Evolutionary conservation across 2,329 filamentous ascomycete species (phyloP).

Genomic region (Aureobasidium melanogenum): DNA sequence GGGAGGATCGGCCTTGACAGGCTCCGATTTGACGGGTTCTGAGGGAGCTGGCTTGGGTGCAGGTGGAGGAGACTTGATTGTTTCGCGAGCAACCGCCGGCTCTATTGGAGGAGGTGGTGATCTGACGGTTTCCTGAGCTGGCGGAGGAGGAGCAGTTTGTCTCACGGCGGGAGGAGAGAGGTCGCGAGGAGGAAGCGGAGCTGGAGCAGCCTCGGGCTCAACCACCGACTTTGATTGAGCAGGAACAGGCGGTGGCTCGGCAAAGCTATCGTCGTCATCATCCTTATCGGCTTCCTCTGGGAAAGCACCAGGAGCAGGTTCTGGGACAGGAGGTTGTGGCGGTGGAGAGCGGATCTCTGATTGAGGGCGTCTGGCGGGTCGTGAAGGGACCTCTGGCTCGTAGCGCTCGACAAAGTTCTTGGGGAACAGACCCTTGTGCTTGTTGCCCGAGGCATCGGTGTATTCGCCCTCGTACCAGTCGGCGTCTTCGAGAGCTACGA

Average conservation of each 20-base stretch:
- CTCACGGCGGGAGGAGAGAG: background rate
- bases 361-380: conserved; percentile 69
- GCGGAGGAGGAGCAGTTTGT: background rate
- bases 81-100: conserved; percentile 10
- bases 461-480: conserved; percentile 95
- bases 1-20: conserved; percentile 31
- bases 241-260: conserved; percentile 21
- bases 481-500: conserved; percentile 82
- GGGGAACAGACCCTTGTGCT: conserved; percentile 81
- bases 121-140: background rate
- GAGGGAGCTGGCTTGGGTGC: conserved; percentile 27
- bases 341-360: conserved; percentile 40
- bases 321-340: conserved; percentile 26
- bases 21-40: conserved; percentile 13
- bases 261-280: conserved; percentile 16
- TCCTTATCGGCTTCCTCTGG: conserved; percentile 27
- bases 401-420: conserved; percentile 96
- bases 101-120: background rate
- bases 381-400: conserved; percentile 81
- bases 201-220: conserved; percentile 27
- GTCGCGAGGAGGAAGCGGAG: conserved; percentile 20
- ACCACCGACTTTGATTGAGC: conserved; percentile 22
- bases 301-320: conserved; percentile 14
- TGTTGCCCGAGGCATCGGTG: conserved; percentile 62
- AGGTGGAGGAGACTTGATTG: conserved; percentile 21